Base-by-base conservation (phyloP, 2,329 filamentous ascomycete genomes). In the Lomentospora prolificans region DNA sequence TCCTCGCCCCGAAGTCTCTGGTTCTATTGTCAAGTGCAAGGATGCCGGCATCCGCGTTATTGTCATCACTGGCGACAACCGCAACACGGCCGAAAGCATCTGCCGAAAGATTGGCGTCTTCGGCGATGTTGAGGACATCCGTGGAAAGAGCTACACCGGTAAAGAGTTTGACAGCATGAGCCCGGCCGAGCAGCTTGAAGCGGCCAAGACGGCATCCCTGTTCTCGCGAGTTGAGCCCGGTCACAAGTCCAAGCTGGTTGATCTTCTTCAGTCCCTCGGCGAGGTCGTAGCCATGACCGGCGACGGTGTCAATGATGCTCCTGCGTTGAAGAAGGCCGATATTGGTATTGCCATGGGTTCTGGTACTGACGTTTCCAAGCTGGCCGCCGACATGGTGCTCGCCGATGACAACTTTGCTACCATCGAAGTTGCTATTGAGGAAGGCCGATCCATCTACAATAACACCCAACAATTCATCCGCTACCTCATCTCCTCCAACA, bases 381-480 rank as follows among this genome's bases (percentile, higher is more conserved):
- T 99, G 61, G 94, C 94, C 28, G 90, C 95, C 57, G 94, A 99
- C 69, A 99, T 99, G 94, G 92, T 99, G 53, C 85, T 99, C 53
- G 89, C 91, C 25, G 95, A 99, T 73, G 90, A 96, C 74, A 99
- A 99, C 78, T 99, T 99, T 70, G 94, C 94, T 59, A 99, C 94
- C 3, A 99, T 99, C 63, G 89, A 96, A 69, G 79, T 90, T 56
- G 94, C 94, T 52, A 91, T 99, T 60, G 94, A 99, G 70, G 94
- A 99, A 73, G 94, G 94, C 55, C 87, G 94, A 60, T 91, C 91
- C 60, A 99, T 99, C 73, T 99, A 96, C 81, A 97, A 94, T 85
- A 99, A 99, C 79, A 99, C 94, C 4, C 94, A 99, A 69, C 94
- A 99, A 70, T 99, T 99, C 73, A 99, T 99, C 73, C 89, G 95